Base-by-base conservation (phyloP, 495 filamentous ascomycete species). In the Cudoniella acicularis region DNA sequence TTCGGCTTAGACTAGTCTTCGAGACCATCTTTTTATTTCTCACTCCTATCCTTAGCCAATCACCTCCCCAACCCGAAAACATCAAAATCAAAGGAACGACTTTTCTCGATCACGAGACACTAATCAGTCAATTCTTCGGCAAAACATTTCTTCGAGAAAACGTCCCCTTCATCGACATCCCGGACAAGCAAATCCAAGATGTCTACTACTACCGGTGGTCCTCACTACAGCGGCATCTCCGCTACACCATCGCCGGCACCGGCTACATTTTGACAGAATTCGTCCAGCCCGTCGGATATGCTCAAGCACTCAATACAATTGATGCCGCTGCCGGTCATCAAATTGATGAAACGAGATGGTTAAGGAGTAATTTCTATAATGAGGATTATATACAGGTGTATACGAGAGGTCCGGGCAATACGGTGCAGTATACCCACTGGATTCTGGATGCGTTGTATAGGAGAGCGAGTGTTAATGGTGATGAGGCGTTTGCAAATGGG, bases 121-220 rank as follows among this genome's bases (percentile, higher is more conserved):
- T 58, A 9, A 69, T 67, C 61, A 69, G 56, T 61, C 54, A 69
- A 52, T 73, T 69, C 53, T 64, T 54, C 1, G 69, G 68, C 67
- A 64, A 47, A 63, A 47, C 64, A 18, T 70, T 70, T 43, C 22
- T 72, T 42, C 62, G 40, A 54, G 69, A 74, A 49, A 78, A 77
- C 48, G 77, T 78, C 49, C 76, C 76, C 13, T 78, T 70, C 60
- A 73, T 88, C 24, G 75, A 78, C 45, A 69, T 75, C 41, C 76
- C 75, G 10, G 75, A 78, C 52, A 20, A 65, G 49, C 64, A 68
- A 23, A 67, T 77, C 26, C 68, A 76, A 57, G 74, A 76, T 60
- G 72, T 78, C 20, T 78, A 77, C 53, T 78, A 77, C 52, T 77
- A 78, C 54, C 72, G 75, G 51, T 71, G 71, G 63, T 74, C 70